Percentiles rank a stretch among this genome's conserved stretches.
Conservation (phyloP, 2,329 filamentous ascomycete species). For the Diaporthe destruens region DNA sequence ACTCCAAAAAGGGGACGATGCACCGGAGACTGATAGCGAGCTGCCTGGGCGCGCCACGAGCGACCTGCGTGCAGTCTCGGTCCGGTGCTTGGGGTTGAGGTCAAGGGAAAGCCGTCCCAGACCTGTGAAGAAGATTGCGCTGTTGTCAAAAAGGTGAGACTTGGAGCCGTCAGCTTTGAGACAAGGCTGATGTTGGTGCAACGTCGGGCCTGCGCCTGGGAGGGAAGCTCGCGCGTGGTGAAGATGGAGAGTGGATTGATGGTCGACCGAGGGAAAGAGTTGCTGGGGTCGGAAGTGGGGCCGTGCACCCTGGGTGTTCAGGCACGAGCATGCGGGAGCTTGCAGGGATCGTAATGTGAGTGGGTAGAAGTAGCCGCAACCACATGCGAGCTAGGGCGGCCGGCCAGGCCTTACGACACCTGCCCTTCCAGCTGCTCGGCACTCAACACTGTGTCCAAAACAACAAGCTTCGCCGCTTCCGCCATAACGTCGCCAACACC, state of each 20-base stretch:
- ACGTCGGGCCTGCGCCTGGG: background rate
- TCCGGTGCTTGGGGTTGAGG: background rate
- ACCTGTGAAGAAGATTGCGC: background rate
- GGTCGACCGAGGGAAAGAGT: background rate
- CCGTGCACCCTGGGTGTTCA: constrained; percentile 15
- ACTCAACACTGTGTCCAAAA: constrained; percentile 41
- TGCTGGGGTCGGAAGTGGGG: constrained; percentile 20
- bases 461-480: constrained; percentile 15
- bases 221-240: constrained; percentile 9
- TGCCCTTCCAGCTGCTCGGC: background rate
- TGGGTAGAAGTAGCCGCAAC: constrained; percentile 29
- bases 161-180: constrained; percentile 2
- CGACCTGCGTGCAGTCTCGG: background rate
- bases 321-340: constrained; percentile 20
- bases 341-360: constrained; percentile 25
- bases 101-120: no score
- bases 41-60: constrained; percentile 3
- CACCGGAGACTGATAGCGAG: background rate
- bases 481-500: background rate
- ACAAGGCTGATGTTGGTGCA: constrained; percentile 22
- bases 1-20: background rate
- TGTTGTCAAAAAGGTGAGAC: constrained; percentile 22
- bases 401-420: constrained; percentile 6
- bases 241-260: constrained; percentile 12
- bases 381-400: constrained; percentile 24